phyloP scores from a whole-genome alignment of 2,329 filamentous ascomycete genomes.

The Aspergillus caelatus region DNA sequence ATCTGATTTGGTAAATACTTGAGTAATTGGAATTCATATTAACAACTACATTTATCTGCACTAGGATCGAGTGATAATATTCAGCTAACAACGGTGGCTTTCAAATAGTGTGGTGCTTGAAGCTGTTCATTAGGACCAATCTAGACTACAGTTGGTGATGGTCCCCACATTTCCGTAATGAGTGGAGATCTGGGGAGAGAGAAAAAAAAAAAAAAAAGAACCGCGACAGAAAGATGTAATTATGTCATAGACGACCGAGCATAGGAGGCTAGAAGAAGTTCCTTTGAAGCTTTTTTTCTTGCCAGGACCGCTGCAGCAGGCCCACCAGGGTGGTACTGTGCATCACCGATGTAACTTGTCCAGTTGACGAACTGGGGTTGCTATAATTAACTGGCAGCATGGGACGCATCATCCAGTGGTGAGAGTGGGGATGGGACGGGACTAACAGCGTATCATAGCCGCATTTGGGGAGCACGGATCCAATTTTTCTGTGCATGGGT shows the following conservation, averaged over 20 bases:
- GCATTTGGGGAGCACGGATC: background rate
- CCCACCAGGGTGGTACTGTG: background rate
- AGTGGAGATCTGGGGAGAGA: background rate
- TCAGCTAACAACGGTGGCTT: too few species aligned
- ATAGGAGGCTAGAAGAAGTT: background rate
- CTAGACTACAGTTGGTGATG: too few species aligned
- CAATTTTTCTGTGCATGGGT: background rate
- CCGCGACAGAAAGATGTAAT: background rate
- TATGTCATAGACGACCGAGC: background rate
- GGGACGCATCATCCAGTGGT: background rate
- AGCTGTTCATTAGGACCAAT: too few species aligned
- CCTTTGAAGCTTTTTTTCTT: background rate
- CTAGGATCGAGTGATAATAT: background rate
- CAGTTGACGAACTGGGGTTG: background rate
- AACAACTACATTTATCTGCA: background rate
- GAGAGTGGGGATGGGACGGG: background rate
- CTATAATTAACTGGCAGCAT: background rate
- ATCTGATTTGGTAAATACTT: background rate
- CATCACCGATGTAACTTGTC: background rate
- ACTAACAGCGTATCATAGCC: background rate
- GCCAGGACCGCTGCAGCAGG: background rate
- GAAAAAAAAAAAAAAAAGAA: background rate
- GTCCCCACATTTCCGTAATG: background rate
- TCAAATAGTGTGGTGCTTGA: too few species aligned
- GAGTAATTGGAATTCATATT: background rate